Evolutionary conservation across 768 basidiomycete species (phyloP).

Genomic region (Rhodosporidiobolus odoratus): DNA sequence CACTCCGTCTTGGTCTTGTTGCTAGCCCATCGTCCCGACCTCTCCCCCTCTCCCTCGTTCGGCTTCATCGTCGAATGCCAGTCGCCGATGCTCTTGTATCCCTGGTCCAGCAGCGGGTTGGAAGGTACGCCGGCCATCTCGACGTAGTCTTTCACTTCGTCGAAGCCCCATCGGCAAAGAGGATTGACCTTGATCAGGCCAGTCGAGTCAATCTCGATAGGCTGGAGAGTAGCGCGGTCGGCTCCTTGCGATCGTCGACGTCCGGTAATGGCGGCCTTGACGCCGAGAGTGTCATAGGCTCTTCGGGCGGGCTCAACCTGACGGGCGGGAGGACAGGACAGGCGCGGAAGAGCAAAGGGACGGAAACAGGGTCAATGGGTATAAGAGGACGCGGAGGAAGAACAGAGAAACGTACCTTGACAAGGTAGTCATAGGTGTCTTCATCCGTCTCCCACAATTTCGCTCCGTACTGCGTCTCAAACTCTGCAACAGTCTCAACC

Average conservation of each 20-base stretch:
- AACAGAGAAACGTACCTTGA: slow-evolving; percentile 61
- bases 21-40: slow-evolving; percentile 87
- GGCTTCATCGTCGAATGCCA: slow-evolving; percentile 81
- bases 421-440: slow-evolving; percentile 76
- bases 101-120: slow-evolving; percentile 79
- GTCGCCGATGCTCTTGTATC: slow-evolving; percentile 93
- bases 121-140: slow-evolving; percentile 73
- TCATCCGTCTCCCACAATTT: slow-evolving; percentile 84
- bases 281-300: slow-evolving; percentile 72
- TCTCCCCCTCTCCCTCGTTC: slow-evolving; percentile 55
- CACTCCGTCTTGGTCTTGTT: slow-evolving; percentile 82
- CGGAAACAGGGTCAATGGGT: slow-evolving; percentile 4
- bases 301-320: slow-evolving; percentile 89
- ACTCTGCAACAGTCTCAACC: slow-evolving; percentile 63
- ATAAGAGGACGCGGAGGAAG: neutral
- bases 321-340: neutral
- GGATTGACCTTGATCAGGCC: slow-evolving; percentile 93
- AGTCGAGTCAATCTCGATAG: slow-evolving; percentile 82
- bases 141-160: slow-evolving; percentile 76
- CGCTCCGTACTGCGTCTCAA: slow-evolving; percentile 72
- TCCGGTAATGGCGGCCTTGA: slow-evolving; percentile 88
- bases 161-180: slow-evolving; percentile 79
- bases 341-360: neutral
- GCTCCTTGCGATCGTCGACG: slow-evolving; percentile 87
- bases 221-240: slow-evolving; percentile 72